Base-by-base conservation (phyloP, 176 grass and related monocot genomes). In the Luzula sylvatica region DNA sequence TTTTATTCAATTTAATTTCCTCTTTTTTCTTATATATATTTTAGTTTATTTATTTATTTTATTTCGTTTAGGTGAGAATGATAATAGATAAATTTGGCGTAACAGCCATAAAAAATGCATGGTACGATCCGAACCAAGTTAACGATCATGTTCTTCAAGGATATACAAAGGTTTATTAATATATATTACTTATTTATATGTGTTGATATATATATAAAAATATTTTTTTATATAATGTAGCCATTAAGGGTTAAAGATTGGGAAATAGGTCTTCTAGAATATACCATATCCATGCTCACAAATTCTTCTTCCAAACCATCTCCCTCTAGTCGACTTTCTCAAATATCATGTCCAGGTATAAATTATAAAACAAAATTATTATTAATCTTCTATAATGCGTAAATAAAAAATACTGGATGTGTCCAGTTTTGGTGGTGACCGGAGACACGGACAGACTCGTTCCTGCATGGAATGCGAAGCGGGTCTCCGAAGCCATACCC, bases 21-120 rank as follows among this genome's bases (percentile, higher is more conserved):
- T 49, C n/a, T 58, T 2, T 19, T 21, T 32, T 24, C 26, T 65
- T 12, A 46, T 50, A 46, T 28, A 20, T 46, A 17, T 76, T 15
- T 76, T 1, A 41, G 38, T 50, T 8, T 3, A 12, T 22, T 75
- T 51, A 32, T 26, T 20, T 12, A 23, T 57, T 38, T 32, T 66
- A 73, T 38, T 49, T 79, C 1, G 0, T 41, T 12, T 50, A 96
- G 85, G 48, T 89, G 68, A 82, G 81, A 67, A 61, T 66, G 70
- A 41, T 83, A 50, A 98, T 98, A 62, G 85, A 98, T 66, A 98
- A 98, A 64, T 90, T 90, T 71, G 78, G 85, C 30, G 22, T 83
- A 67, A 6, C 53, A 41, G 85, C 71, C 0, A 68, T 87, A 52
- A 75, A 74, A 23, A 80, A 86, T 69, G 68, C 92, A 69, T 90